Conservation (phyloP, 2,329 filamentous ascomycete species). For the Aspergillus sp. region DNA sequence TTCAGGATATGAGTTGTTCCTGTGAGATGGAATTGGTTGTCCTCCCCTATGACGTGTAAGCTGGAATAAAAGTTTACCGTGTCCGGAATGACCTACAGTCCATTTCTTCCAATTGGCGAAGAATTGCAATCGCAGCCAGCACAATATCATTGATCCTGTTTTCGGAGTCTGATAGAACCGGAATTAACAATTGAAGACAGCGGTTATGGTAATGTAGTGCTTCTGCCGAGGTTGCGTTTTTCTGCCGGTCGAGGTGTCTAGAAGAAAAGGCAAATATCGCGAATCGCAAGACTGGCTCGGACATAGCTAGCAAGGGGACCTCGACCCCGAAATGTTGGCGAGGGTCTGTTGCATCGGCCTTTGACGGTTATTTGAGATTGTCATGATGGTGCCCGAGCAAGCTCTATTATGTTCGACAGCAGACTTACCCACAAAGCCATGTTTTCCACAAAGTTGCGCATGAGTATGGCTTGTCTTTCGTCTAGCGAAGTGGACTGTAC, state of each 20-base stretch:
- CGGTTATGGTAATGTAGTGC: constrained; percentile 32
- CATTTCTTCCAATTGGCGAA: constrained; percentile 38
- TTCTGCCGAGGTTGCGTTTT: constrained; percentile 23
- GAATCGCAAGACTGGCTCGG: constrained; percentile 30
- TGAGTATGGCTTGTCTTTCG: constrained; percentile 20
- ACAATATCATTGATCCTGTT: constrained; percentile 27
- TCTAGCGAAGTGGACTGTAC: constrained; percentile 7
- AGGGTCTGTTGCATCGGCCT: constrained; percentile 34
- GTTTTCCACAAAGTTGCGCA: constrained; percentile 33
- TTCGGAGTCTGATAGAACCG: constrained; percentile 27
- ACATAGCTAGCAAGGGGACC: constrained; percentile 29
- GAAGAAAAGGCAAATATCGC: constrained; percentile 36
- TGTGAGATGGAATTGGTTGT: constrained; percentile 35
- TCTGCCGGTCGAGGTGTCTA: constrained; percentile 29
- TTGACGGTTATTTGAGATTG: background rate
- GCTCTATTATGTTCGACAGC: accelerated
- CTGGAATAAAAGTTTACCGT: background rate
- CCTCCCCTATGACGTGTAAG: constrained; percentile 21
- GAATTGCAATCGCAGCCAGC: constrained; percentile 32
- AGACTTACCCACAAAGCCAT: constrained; percentile 31
- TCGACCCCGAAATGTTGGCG: constrained; percentile 31
- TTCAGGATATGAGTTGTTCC: constrained; percentile 38
- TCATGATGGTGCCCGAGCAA: background rate
- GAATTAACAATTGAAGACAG: constrained; percentile 35
- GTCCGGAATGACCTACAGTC: constrained; percentile 17